A percentile compares a stretch with the other conserved stretches of the same genome.
Evolutionary conservation across 2,329 filamentous ascomycete species (phyloP).

Genomic region (Sarocladium strictum): DNA sequence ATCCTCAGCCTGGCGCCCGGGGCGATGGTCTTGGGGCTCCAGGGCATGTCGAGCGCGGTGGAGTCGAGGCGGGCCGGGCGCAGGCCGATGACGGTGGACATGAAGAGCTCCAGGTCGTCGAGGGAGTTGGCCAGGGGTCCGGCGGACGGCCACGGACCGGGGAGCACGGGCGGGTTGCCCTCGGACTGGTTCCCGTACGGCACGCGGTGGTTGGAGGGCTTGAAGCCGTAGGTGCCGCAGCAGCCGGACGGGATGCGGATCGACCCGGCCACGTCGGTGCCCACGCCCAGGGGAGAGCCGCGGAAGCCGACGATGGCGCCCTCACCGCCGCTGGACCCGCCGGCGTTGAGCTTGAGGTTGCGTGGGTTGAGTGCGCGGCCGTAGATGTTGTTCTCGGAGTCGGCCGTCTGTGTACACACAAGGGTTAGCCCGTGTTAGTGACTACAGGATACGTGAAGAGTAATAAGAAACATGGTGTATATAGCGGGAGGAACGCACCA

Average conservation of each 20-base stretch:
- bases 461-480: not conserved
- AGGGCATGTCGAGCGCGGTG: slow-evolving; percentile 31
- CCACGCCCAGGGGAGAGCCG: slow-evolving; percentile 33
- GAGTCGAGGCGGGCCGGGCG: slow-evolving; percentile 37
- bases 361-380: slow-evolving; percentile 58
- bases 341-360: slow-evolving; percentile 53
- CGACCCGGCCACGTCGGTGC: slow-evolving; percentile 41
- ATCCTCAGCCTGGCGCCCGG: slow-evolving; percentile 13
- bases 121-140: slow-evolving; percentile 20
- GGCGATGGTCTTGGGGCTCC: slow-evolving; percentile 20
- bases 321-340: slow-evolving; percentile 59
- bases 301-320: slow-evolving; percentile 33
- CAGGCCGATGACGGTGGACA: slow-evolving; percentile 27
- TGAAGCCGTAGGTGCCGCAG: slow-evolving; percentile 36
- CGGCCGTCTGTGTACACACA: not conserved
- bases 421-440: not conserved
- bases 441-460: not conserved
- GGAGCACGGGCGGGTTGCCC: slow-evolving; percentile 24
- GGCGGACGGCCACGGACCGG: slow-evolving; percentile 25
- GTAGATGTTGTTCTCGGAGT: slow-evolving; percentile 51
- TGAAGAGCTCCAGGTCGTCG: slow-evolving; percentile 30
- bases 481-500: slow-evolving; percentile 13
- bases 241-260: slow-evolving; percentile 38
- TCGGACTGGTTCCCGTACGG: slow-evolving; percentile 17
- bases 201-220: slow-evolving; percentile 28